Evolutionary conservation across 768 basidiomycete species (phyloP), one percentile per base, ranked within the genome.

Genomic region (Amanita inopinata): DNA sequence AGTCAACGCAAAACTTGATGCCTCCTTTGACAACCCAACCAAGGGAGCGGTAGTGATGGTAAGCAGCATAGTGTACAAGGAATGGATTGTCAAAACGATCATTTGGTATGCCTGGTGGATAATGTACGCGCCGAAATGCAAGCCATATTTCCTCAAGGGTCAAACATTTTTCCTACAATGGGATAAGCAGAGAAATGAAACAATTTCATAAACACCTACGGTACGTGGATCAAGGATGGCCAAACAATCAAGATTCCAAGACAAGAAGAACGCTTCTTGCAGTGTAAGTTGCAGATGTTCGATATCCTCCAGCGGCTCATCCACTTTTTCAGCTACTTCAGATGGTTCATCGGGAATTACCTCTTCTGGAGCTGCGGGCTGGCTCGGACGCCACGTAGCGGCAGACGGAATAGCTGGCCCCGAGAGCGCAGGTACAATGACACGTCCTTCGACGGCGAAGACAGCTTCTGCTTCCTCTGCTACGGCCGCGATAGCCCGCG

Each of bases 11-110:
- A 61, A 99, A 99, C 61, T 99, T 99, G 68, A 96, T 80, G 1
- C 96, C 96, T 20, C 80, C 78, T 61, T 92, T 90, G 49, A 96
- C 81, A 14, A 97, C 88, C 96, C 94, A 99, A 18, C 96, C 96
- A 5, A 98, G 71, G 3, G 92, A 91, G 11, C 94, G 78, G 56
- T 86, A 98, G 60, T 98, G 92, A 58, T 98, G 94, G 54, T 93
- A 96, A 2, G 78, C 78, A 37, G 82, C 78, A 53, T 97, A 99
- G 53, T 87, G 74, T 30, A 98, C 69, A 18, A 99, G 63, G 64
- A 97, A 93, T 0, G 92, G 92, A 56, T 93, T 94, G 62, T 98
- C 94, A 38, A 86, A 79, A 46, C 78, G 50, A 18, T 54, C 49
- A 1, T 61, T 62, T 5, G 63, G 56, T 28, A 64, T 41, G 42